A percentile compares a stretch with the other conserved stretches of the same genome.
Conservation (phyloP, 805 yeast genomes). For the Hanseniaspora pseudoguilliermondii region DNA sequence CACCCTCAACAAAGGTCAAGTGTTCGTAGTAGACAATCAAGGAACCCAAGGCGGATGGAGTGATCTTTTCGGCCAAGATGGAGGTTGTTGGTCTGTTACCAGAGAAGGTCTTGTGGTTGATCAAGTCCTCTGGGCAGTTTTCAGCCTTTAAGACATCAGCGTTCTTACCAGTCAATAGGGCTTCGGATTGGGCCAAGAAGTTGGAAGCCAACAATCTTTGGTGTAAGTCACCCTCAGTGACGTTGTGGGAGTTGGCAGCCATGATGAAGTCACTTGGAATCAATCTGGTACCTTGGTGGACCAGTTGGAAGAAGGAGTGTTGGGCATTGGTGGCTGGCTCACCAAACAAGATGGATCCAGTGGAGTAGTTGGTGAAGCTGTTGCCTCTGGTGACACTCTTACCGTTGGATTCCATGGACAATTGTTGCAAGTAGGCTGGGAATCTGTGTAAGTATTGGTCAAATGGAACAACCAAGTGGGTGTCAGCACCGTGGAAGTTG, state of each 20-base stretch:
- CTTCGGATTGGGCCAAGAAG: slow-evolving; percentile 97
- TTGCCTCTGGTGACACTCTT: slow-evolving; percentile 91
- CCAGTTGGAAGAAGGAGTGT: slow-evolving; percentile 98
- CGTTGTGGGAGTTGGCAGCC: slow-evolving; percentile 97
- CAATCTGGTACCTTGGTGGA: slow-evolving; percentile 96
- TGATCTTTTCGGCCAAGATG: slow-evolving; percentile 85
- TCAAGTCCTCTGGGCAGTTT: slow-evolving; percentile 73
- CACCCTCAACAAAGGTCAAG: slow-evolving; percentile 95
- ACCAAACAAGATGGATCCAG: slow-evolving; percentile 91
- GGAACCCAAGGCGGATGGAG: slow-evolving; percentile 93
- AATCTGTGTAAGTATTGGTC: slow-evolving; percentile 98
- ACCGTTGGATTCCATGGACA: slow-evolving; percentile 98
- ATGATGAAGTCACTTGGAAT: slow-evolving; percentile 94
- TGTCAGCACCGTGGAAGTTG: slow-evolving; percentile 96
- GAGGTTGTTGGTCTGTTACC: slow-evolving; percentile 99
- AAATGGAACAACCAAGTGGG: slow-evolving; percentile 95
- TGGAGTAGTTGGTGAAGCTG: slow-evolving; percentile 82
- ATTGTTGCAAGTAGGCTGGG: slow-evolving; percentile 98
- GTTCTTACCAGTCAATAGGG: slow-evolving; percentile 90
- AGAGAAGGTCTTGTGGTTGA: slow-evolving; percentile 91
- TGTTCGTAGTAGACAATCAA: slow-evolving; percentile 97
- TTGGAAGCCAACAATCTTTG: slow-evolving; percentile 98
- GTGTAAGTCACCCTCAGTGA: slow-evolving; percentile 84
- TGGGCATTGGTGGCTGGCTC: slow-evolving; percentile 99
- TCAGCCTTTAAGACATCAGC: slow-evolving; percentile 72